Base-by-base conservation (phyloP, 2,329 filamentous ascomycete genomes). In the Cladobotryum mycophilum region DNA sequence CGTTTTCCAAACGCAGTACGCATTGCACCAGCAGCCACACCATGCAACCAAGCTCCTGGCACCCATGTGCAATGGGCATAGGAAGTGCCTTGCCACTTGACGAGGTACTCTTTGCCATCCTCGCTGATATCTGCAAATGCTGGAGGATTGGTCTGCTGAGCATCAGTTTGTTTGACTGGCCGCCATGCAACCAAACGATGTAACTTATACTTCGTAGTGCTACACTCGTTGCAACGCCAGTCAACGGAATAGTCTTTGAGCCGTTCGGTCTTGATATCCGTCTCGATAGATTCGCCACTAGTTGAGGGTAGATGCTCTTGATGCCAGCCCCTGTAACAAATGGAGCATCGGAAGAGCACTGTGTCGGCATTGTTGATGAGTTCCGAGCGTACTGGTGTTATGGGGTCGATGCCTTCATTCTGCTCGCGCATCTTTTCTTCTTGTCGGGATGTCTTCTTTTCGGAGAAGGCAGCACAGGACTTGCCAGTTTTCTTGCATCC, bases 181-280 rank as follows among this genome's bases (percentile, higher is more conserved):
- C 92, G 83, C 93, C 93, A 99, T 13, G 92, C 90, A 48, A 97
- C 84, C 5, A 99, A 68, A n/a, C 76, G 75, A 51, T 87, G 80
- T 14, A 96, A 81, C 60, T 91, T 91, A 20, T 78, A 72, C 6
- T 78, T 74, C 17, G 76, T 74, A 8, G 82, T 76, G 6, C 74
- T 69, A 61, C 93, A 99, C 14, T 92, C 84, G 52, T 84, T 82
- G 69, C 95, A 99, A 50, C 80, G 78, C 88, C 89, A 96, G 48
- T 82, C 80, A 12, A 75, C 73, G 2, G 80, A 79, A 67, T 95
- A 95, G 62, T 93, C 84, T 3, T 81, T 74, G 41, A 88, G 79
- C 2, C 85, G 81, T 55, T 83, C 78, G 1, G 55, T 56, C 40
- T 59, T 60, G 42, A 62, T 56, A 49, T 69, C 65, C 15, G 64